phyloP scores from a whole-genome alignment of 1,284 basidiomycete genomes.

The Malassezia yamatoensis region DNA sequence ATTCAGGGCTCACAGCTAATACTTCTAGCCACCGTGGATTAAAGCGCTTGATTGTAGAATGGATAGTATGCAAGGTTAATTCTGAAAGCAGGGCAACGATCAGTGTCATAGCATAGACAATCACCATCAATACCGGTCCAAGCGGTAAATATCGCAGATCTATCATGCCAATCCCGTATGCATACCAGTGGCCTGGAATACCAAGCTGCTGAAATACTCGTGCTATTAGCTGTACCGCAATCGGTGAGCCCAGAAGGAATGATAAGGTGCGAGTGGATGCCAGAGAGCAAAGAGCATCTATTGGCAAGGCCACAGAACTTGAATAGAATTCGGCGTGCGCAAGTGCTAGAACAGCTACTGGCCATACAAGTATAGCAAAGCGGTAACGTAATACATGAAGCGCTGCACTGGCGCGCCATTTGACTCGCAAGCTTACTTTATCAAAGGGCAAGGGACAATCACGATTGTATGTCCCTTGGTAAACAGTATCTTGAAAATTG shows the following conservation, averaged over 20 bases:
- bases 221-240: not conserved
- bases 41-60: not conserved
- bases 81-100: not conserved
- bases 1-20: not conserved
- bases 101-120: conserved; percentile 10
- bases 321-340: not conserved
- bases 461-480: not conserved
- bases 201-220: not conserved
- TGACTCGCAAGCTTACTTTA: conserved; percentile 21
- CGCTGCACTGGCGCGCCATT: conserved; percentile 33
- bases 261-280: not conserved
- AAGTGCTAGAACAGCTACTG: conserved; percentile 23
- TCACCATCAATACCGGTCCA: conserved; percentile 16
- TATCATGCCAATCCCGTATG: conserved; percentile 4
- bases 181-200: not conserved
- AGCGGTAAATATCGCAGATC: conserved; percentile 7
- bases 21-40: not conserved
- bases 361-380: conserved; percentile 27
- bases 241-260: not conserved
- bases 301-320: not conserved
- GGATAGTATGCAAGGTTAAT: not conserved
- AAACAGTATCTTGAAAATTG: conserved; percentile 6
- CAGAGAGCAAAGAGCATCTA: not conserved
- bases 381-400: conserved; percentile 37
- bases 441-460: conserved; percentile 21